Conservation (phyloP, 2,329 filamentous ascomycete genomes). For the Verticillium klebahnii region DNA sequence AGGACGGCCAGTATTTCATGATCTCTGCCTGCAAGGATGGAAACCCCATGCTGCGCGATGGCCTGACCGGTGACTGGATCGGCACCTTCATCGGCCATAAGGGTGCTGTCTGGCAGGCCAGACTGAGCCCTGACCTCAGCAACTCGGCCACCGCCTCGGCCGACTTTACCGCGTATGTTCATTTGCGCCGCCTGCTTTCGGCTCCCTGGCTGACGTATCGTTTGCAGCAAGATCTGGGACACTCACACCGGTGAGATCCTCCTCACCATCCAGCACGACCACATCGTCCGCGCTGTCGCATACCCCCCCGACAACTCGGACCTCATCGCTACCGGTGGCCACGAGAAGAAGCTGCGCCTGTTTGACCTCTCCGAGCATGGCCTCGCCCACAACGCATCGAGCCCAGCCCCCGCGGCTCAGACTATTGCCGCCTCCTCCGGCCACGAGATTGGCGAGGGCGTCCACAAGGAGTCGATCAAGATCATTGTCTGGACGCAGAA, state of each 20-base stretch:
- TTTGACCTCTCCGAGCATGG: slow-evolving; percentile 71
- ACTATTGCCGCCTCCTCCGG: slow-evolving; percentile 56
- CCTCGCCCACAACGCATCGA: slow-evolving; percentile 22
- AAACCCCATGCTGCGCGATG: slow-evolving; percentile 97
- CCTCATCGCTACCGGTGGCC: slow-evolving; percentile 88
- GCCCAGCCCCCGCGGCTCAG: slow-evolving; percentile 24
- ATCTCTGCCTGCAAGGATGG: slow-evolving; percentile 97
- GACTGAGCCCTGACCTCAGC: slow-evolving; percentile 80
- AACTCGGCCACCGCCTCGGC: slow-evolving; percentile 91
- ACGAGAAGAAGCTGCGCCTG: slow-evolving; percentile 93
- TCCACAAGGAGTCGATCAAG: slow-evolving; percentile 87
- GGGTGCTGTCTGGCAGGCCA: slow-evolving; percentile 94
- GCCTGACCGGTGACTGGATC: slow-evolving; percentile 95
- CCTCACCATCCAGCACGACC: slow-evolving; percentile 82
- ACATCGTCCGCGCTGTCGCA: slow-evolving; percentile 91
- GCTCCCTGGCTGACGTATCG: slow-evolving; percentile 18
- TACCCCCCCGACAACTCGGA: slow-evolving; percentile 78
- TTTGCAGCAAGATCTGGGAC: slow-evolving; percentile 87
- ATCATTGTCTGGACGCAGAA: slow-evolving; percentile 92
- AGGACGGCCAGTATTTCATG: slow-evolving; percentile 82
- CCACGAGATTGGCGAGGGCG: slow-evolving; percentile 82
- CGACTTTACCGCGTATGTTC: slow-evolving; percentile 83
- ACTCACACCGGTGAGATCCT: slow-evolving; percentile 89
- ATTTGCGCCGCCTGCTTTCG: not conserved
- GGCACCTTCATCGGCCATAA: slow-evolving; percentile 98